Percentiles rank a stretch among this genome's conserved stretches.
Conservation (phyloP, 306 rosid genomes). For the Begonia peltatifolia region DNA sequence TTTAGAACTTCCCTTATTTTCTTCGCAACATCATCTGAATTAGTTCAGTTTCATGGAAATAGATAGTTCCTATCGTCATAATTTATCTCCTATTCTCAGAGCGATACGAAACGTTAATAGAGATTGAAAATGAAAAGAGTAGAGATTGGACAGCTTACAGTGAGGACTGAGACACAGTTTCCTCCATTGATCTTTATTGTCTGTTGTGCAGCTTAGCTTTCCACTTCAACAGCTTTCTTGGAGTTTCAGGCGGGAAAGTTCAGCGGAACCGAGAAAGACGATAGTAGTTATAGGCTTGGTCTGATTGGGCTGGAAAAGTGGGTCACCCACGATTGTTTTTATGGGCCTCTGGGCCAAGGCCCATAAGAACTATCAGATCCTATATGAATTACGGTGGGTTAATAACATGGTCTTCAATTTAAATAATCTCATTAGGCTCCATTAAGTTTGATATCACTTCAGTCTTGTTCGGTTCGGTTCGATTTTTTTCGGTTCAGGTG, state of each 20-base stretch:
- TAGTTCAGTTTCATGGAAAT: not conserved
- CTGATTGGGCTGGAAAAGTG: too few relatives aligned
- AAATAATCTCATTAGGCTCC: too few relatives aligned
- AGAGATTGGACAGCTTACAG: not conserved
- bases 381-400: too few relatives aligned
- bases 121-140: constrained; percentile 1
- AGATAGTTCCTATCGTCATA: not conserved
- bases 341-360: too few relatives aligned
- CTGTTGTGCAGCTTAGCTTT: not conserved
- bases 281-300: not conserved
- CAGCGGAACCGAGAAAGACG: not conserved
- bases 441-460: too few relatives aligned
- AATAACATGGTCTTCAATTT: too few relatives aligned
- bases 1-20: not conserved
- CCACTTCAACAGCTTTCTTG: not conserved
- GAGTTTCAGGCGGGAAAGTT: not conserved
- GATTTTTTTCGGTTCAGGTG: too few relatives aligned
- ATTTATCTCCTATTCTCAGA: not conserved
- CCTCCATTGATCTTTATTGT: not conserved
- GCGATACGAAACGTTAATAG: too few relatives aligned
- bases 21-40: constrained; percentile 11
- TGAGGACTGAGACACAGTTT: not conserved
- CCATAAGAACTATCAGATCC: too few relatives aligned
- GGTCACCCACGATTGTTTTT: too few relatives aligned
- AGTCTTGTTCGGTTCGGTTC: too few relatives aligned